These are phyloP conservation scores for Citrus inodora DNA, from an alignment of 345 rosid genomes.

Conservation along the genomic window DNA sequence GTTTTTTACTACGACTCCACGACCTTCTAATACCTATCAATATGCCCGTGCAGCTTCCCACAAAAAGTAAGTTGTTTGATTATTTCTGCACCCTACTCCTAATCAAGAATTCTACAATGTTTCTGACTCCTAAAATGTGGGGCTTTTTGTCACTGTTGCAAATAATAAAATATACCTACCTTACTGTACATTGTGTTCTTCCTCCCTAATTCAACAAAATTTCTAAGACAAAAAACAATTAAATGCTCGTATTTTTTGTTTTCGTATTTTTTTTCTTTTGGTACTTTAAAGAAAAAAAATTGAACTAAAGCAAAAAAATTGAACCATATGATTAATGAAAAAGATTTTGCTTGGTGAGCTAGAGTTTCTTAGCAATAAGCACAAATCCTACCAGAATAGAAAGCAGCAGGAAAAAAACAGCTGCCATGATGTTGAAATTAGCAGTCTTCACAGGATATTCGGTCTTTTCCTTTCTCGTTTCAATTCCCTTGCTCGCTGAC, in stretches of 20 bases:
- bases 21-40: not conserved
- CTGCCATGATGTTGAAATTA: constrained; percentile 32
- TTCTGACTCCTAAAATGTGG: not conserved
- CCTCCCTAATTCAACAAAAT: not conserved
- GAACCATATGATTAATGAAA: not conserved
- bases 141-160: not conserved
- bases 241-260: not conserved
- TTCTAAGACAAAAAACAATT: not conserved
- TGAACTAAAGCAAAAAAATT: not conserved
- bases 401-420: constrained; percentile 51
- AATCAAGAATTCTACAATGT: not conserved
- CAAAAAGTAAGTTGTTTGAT: not conserved
- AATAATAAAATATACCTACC: not conserved
- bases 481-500: constrained; percentile 22
- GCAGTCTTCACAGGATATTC: constrained; percentile 3
- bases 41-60: not conserved
- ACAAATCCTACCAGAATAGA: constrained; percentile 49
- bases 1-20: not conserved
- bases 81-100: not conserved
- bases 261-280: not conserved
- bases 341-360: not conserved
- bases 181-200: not conserved
- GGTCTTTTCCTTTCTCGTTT: constrained; percentile 7
- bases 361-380: constrained; percentile 28
- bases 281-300: not conserved